phyloP scores from a whole-genome alignment of 2,329 filamentous ascomycete genomes.

The Chlorencoelia australis region DNA sequence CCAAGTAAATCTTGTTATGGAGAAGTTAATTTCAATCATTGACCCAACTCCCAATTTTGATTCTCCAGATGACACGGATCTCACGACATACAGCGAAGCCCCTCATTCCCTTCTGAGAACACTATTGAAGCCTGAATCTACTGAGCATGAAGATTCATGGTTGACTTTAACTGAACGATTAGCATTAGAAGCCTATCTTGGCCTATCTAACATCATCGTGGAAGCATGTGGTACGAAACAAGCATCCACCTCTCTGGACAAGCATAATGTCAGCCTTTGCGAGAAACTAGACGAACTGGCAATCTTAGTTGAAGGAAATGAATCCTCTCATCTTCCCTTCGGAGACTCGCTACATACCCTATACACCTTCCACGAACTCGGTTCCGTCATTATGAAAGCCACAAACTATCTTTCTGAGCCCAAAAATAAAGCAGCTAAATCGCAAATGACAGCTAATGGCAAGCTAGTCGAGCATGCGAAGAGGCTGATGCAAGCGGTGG shows the following conservation, averaged over 20 bases:
- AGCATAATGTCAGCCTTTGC: conserved; percentile 10
- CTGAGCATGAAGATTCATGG: neutral
- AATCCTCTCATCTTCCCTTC: neutral
- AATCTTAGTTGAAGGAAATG: no score
- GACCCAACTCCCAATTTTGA: conserved; percentile 5
- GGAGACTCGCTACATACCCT: conserved; percentile 19
- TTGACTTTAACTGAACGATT: conserved; percentile 17
- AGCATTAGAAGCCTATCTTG: conserved; percentile 11
- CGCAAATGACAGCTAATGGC: conserved; percentile 12
- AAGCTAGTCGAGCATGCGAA: conserved; percentile 8
- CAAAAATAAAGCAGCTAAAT: conserved; percentile 11
- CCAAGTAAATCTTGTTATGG: conserved; percentile 13
- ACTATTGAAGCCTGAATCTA: neutral
- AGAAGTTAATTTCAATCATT: conserved; percentile 17
- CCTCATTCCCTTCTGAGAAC: neutral
- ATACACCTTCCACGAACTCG: conserved; percentile 22
- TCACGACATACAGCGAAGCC: neutral
- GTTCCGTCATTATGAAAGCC: conserved; percentile 13
- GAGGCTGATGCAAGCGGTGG: conserved; percentile 12
- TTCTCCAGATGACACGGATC: neutral
- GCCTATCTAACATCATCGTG: conserved; percentile 17
- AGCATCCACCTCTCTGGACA: conserved; percentile 13
- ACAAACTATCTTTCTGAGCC: conserved; percentile 13
- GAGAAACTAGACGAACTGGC: conserved; percentile 12
- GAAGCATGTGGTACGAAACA: conserved; percentile 9